These are phyloP conservation scores for Cornus suecica DNA, from an alignment of 148 eudicot species.

Conservation along the genomic window DNA sequence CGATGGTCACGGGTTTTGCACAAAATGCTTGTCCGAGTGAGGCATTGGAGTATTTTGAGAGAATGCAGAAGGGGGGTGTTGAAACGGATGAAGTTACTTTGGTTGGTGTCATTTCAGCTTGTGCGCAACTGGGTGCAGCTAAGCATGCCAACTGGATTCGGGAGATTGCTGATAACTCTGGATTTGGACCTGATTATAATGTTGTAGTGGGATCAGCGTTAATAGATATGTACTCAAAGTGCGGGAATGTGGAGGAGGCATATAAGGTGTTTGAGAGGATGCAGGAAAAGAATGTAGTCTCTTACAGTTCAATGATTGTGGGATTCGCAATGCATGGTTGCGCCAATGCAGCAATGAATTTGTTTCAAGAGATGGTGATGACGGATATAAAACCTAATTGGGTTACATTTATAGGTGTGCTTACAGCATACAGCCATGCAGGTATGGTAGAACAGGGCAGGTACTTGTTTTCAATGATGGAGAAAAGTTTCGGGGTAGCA, in stretches of 20 bases:
- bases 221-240: constrained; percentile 59
- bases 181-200: constrained; percentile 36
- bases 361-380: constrained; percentile 50
- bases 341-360: constrained; percentile 39
- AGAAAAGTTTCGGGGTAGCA: constrained; percentile 34
- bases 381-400: constrained; percentile 46
- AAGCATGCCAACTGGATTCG: constrained; percentile 37
- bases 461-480: constrained; percentile 39
- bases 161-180: constrained; percentile 43
- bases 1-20: constrained; percentile 42
- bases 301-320: constrained; percentile 57
- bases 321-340: constrained; percentile 56
- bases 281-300: constrained; percentile 41
- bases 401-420: constrained; percentile 59
- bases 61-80: constrained; percentile 37
- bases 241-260: constrained; percentile 57
- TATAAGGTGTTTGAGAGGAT: constrained; percentile 39
- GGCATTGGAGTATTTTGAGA: constrained; percentile 42
- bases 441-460: constrained; percentile 60
- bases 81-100: constrained; percentile 47
- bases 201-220: constrained; percentile 61
- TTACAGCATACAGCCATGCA: constrained; percentile 60
- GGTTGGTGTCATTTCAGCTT: constrained; percentile 57
- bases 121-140: constrained; percentile 54
- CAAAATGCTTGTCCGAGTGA: constrained; percentile 53